Conservation (phyloP, 805 yeast genomes). For the Starmerella scarabaei region DNA sequence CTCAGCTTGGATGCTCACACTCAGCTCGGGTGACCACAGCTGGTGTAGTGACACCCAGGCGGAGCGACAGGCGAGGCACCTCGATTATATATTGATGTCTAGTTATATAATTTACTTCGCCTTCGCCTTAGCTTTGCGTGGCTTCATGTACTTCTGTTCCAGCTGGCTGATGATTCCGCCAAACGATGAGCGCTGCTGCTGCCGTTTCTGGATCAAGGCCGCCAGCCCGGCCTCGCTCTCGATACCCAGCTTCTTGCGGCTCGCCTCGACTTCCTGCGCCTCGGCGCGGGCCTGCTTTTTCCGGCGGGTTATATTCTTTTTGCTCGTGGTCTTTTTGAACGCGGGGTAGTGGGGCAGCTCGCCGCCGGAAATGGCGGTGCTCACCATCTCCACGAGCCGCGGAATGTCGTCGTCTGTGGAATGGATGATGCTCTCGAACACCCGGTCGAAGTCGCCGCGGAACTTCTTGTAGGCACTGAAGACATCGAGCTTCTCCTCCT, state of each 20-base stretch:
- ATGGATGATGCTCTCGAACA: slow-evolving; percentile 71
- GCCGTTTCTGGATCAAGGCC: slow-evolving; percentile 28
- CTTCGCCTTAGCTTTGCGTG: neutral
- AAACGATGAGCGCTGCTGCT: slow-evolving; percentile 18
- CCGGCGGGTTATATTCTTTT: slow-evolving; percentile 36
- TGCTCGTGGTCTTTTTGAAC: slow-evolving; percentile 39
- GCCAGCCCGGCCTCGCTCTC: slow-evolving; percentile 27
- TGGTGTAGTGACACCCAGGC: too few species aligned
- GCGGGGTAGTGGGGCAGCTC: slow-evolving; percentile 31
- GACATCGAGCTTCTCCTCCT: slow-evolving; percentile 42
- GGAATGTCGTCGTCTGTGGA: slow-evolving; percentile 52
- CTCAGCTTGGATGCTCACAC: too few species aligned
- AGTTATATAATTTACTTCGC: neutral
- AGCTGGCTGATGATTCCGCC: slow-evolving; percentile 11
- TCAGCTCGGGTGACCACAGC: too few species aligned
- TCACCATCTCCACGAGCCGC: slow-evolving; percentile 44
- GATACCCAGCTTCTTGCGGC: slow-evolving; percentile 39
- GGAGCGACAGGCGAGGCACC: too few species aligned
- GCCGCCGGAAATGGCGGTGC: slow-evolving; percentile 32
- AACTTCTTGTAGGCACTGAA: slow-evolving; percentile 41
- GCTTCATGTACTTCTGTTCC: slow-evolving; percentile 11
- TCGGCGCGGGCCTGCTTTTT: slow-evolving; percentile 28
- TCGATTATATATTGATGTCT: too few species aligned
- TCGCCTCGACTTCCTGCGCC: slow-evolving; percentile 43
- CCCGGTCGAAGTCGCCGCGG: slow-evolving; percentile 53